Base-by-base conservation (phyloP, 2,329 filamentous ascomycete genomes). In the Diaporthe destruens region DNA sequence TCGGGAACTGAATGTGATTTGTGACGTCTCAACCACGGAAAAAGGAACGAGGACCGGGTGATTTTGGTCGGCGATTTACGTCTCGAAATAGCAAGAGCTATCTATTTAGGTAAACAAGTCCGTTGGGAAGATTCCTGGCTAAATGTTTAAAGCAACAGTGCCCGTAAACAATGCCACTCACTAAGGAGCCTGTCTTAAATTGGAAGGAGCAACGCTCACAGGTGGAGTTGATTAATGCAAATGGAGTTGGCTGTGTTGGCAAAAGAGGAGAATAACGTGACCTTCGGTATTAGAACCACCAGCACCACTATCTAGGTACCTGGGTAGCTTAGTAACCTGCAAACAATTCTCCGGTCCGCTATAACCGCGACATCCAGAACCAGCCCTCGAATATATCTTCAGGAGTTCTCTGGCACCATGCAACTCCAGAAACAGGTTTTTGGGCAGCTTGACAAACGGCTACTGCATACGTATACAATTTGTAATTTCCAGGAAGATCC, bases 141-240 rank as follows among this genome's bases (percentile, higher is more conserved):
- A 65, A 65, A 65, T 65, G 3, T 7, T 5, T 23, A 49, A 65
- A 36, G 44, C 29, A 65, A 65, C 44, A 34, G 42, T 49, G 59
- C 59, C 59, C 29, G 49, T 14, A 36, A 51, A 34, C 59, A 51
- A 49, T 65, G 59, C 23, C 5, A 65, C 59, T 51, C 7, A 32
- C 11, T 25, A 49, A 51, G 44, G 25, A 18, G 20, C 20, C 42
- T 36, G 11, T 20, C 59, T 51, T 34, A 20, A 65, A 51, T 18
- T 65, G 59, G 42, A 65, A 65, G 59, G 59, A 34, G 25, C 16
- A 49, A 18, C 59, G 29, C 42, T 29, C 7, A 18, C 6, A 16
- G 44, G 56, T 32, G 56, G 56, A 32, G 56, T 44, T 12, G 8
- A 44, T 25, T 29, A 8, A 61, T 44, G 23, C 56, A 44, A 25